A percentile compares a stretch with the other conserved stretches of the same genome.
Conservation (phyloP, 176 grass and related monocot genomes). For the Puccinellia tenuiflora region DNA sequence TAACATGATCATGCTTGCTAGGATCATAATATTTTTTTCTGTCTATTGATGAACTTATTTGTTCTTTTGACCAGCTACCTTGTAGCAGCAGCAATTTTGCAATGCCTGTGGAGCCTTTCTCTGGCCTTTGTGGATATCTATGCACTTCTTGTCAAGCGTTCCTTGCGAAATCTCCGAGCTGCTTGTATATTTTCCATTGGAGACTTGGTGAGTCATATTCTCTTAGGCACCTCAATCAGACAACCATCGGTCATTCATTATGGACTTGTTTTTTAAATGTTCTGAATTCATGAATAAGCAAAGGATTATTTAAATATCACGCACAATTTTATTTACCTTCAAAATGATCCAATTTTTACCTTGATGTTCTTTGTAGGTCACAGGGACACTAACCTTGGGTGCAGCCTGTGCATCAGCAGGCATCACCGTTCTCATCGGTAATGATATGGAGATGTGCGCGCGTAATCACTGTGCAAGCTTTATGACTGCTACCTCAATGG, state of each 20-base stretch:
- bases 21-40: not conserved
- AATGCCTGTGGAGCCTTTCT: conserved; percentile 83
- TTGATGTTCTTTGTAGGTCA: conserved; percentile 53
- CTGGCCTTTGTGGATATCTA: conserved; percentile 83
- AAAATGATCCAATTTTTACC: not conserved
- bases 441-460: conserved; percentile 73
- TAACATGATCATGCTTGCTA: not conserved
- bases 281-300: not conserved
- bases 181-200: conserved; percentile 82
- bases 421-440: conserved; percentile 84
- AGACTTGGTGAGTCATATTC: conserved; percentile 63
- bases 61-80: conserved; percentile 61
- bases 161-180: conserved; percentile 44
- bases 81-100: conserved; percentile 73
- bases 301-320: not conserved
- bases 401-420: conserved; percentile 89
- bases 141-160: conserved; percentile 85
- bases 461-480: conserved; percentile 80
- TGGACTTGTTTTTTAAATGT: not conserved
- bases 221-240: not conserved
- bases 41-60: conserved; percentile 5
- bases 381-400: conserved; percentile 77
- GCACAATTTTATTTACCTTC: not conserved
- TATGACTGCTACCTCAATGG: conserved; percentile 75
- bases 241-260: not conserved